Conservation (phyloP, 2,329 filamentous ascomycete genomes). For the Grosmannia penicillata region DNA sequence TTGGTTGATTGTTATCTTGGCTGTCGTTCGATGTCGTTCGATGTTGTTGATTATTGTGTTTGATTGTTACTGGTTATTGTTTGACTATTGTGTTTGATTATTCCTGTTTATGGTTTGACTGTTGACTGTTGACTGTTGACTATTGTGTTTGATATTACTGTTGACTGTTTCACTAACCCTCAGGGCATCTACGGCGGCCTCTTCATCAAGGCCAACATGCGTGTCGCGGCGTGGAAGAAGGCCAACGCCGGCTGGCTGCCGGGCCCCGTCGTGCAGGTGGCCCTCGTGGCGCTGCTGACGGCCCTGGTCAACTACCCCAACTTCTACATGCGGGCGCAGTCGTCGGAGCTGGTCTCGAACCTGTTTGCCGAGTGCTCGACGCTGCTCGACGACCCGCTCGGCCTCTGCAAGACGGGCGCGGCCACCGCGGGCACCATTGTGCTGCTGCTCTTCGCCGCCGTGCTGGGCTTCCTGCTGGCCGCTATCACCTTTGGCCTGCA, state of each 20-base stretch:
- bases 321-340: constrained; percentile 87
- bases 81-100: too few relatives aligned
- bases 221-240: constrained; percentile 67
- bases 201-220: constrained; percentile 92
- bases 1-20: too few relatives aligned
- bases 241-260: constrained; percentile 43
- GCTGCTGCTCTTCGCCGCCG: constrained; percentile 65
- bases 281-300: constrained; percentile 64
- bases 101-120: too few relatives aligned
- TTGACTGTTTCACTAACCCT: neutral
- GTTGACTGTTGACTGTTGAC: too few relatives aligned
- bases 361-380: constrained; percentile 84
- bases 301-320: constrained; percentile 91
- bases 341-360: constrained; percentile 78
- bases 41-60: too few relatives aligned
- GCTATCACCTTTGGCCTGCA: constrained; percentile 85
- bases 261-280: constrained; percentile 65
- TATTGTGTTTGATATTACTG: too few relatives aligned
- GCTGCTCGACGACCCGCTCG: constrained; percentile 71
- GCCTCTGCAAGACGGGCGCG: constrained; percentile 76
- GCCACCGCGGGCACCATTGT: constrained; percentile 72
- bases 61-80: too few relatives aligned
- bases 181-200: constrained; percentile 83
- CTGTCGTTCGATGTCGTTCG: too few relatives aligned
- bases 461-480: constrained; percentile 74